These are phyloP conservation scores for Ganoderma multipileum DNA, from an alignment of 1,284 basidiomycete genomes.

Conservation along the genomic window DNA sequence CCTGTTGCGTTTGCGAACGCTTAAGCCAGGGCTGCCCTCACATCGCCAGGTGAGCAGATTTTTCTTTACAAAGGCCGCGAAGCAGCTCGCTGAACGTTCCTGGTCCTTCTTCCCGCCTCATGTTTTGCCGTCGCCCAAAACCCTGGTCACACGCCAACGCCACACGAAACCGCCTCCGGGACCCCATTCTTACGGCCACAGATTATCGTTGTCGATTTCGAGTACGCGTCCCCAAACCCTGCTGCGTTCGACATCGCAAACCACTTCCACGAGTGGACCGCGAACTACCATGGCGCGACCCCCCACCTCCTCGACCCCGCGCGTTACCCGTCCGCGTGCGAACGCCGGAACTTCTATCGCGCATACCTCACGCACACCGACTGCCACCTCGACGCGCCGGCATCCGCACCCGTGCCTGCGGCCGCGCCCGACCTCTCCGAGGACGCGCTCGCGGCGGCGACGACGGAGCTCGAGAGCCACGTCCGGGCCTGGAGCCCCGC, in stretches of 20 bases:
- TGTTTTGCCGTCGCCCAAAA: background rate
- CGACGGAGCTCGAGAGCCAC: slow-evolving; percentile 72
- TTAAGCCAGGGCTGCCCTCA: slow-evolving; percentile 60
- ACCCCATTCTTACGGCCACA: slow-evolving; percentile 38
- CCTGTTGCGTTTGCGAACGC: slow-evolving; percentile 73
- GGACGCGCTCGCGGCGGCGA: slow-evolving; percentile 46
- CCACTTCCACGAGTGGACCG: slow-evolving; percentile 96
- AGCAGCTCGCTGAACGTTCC: slow-evolving; percentile 18
- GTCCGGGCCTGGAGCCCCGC: slow-evolving; percentile 88
- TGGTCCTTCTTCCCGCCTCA: slow-evolving; percentile 9
- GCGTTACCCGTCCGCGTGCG: slow-evolving; percentile 74
- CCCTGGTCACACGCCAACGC: slow-evolving; percentile 6
- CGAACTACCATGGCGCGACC: slow-evolving; percentile 81
- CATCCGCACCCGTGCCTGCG: slow-evolving; percentile 21
- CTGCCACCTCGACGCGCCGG: slow-evolving; percentile 26
- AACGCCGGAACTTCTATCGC: slow-evolving; percentile 84
- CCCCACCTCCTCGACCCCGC: slow-evolving; percentile 77
- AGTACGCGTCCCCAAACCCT: slow-evolving; percentile 90
- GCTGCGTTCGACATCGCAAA: slow-evolving; percentile 94
- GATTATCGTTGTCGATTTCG: slow-evolving; percentile 96
- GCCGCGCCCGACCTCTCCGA: slow-evolving; percentile 34
- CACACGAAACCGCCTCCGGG: slow-evolving; percentile 15
- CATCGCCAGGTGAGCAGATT: slow-evolving; percentile 68
- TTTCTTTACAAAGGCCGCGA: slow-evolving; percentile 10
- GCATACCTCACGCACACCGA: slow-evolving; percentile 74